Conservation (phyloP, 2,329 filamentous ascomycete genomes). For the Arthrobotrys megalospora region DNA sequence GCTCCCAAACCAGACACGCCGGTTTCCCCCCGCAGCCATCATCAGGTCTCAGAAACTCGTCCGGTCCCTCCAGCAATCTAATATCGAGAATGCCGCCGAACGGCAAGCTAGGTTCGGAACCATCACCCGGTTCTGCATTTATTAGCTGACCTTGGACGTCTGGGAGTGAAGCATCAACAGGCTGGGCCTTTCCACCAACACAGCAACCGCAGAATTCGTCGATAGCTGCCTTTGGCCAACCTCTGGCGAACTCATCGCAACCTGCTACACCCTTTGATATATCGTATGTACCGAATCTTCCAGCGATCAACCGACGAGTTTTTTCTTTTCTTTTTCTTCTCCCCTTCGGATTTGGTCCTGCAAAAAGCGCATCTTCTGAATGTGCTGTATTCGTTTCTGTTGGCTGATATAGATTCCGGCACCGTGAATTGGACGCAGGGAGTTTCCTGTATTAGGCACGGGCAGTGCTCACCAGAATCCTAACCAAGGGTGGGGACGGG, state of each 20-base stretch:
- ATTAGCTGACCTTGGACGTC: conserved; percentile 16
- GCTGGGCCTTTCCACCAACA: conserved; percentile 53
- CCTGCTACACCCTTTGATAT: conserved; percentile 59
- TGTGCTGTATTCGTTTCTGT: conserved; percentile 1
- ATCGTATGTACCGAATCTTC: conserved; percentile 52
- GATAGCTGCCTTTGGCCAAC: conserved; percentile 50
- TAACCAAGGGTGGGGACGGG: conserved; percentile 59
- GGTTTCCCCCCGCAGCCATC: conserved; percentile 59
- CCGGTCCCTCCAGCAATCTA: conserved; percentile 44
- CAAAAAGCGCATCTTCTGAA: too few species aligned
- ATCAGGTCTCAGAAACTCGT: conserved; percentile 48
- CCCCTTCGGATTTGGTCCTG: background rate
- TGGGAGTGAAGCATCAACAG: conserved; percentile 44
- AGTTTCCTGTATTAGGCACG: conserved; percentile 60
- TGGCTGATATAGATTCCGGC: conserved; percentile 36
- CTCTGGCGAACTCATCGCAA: conserved; percentile 52
- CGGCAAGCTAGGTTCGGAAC: conserved; percentile 55
- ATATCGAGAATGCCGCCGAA: conserved; percentile 60
- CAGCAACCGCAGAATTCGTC: conserved; percentile 57
- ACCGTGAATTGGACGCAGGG: conserved; percentile 53
- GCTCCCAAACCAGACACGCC: conserved; percentile 59
- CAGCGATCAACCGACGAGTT: background rate
- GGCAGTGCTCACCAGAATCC: conserved; percentile 60
- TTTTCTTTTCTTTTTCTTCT: background rate
- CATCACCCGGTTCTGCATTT: background rate